Evolutionary conservation across 139 green algal species (phyloP), one percentile per base, ranked within the genome.

Genomic region (Asterochloris sp.): DNA sequence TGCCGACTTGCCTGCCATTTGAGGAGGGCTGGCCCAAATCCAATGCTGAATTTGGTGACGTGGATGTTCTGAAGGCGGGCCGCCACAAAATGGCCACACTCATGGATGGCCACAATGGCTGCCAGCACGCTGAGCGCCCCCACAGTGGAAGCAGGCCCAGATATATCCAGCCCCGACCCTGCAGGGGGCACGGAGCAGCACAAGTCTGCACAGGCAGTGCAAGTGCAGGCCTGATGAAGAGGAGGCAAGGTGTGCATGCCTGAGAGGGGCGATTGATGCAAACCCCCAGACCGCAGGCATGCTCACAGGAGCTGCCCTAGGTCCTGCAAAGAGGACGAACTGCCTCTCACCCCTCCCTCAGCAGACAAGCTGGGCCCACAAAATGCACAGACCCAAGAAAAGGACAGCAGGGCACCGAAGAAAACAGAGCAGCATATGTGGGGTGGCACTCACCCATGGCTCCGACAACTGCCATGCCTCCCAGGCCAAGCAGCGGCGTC

Each of bases 1-100:
- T 78, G 13, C 21, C 23, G 0, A 9, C 85, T 12, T 71, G 91
- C 90, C 89, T 96, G 87, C 76, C 91, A 97, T 27, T 85, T 94
- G 38, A 89, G 62, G 0, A 99, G 80, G 0, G 87, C 84, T 14
- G 97, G 97, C 0, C 97, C 97, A 86, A 99, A 99, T 60, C 97
- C 97, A 69, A 99, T 94, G 47, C 92, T 87, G 81, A 99, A 99
- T 84, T 98, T 94, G 0, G 90, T 94, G 0, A 99, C 97, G 78
- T 97, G 95, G 67, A 99, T 98, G 85, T 90, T 91, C 83, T 95
- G 94, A 26, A 92, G 28, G 12, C 94, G 78, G 13, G 96, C 95
- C 13, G 96, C 96, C 8, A 88, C 69, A 80, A 99, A 99, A 88
- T 98, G 96, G 12, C 96, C 96, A 21, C 71, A 87, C 87, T 98